A percentile compares a stretch with the other conserved stretches of the same genome.
Evolutionary conservation across 345 rosid genomes (phyloP).

Genomic region (Eucalyptus erythrocorys): DNA sequence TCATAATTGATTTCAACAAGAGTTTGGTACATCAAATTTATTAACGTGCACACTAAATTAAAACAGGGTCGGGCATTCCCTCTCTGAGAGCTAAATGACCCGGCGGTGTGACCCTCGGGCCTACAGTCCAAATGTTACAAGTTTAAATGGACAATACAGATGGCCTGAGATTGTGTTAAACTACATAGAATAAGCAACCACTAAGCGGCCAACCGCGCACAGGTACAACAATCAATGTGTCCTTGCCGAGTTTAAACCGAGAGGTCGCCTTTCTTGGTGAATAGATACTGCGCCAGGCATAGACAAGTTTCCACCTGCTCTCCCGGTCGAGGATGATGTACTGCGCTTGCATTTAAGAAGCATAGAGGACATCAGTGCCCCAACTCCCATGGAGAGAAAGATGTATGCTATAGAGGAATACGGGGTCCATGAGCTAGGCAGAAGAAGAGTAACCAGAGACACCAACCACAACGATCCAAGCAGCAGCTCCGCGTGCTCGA

Average conservation of each 20-base stretch:
- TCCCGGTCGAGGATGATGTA: background rate
- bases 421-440: background rate
- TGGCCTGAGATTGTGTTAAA: background rate
- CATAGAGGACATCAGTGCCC: background rate
- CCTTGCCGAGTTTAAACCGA: background rate
- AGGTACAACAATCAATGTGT: background rate
- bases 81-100: background rate
- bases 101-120: too few species aligned
- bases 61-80: background rate
- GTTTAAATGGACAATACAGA: background rate
- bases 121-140: background rate
- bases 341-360: background rate
- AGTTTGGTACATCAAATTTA: background rate
- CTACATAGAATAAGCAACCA: background rate
- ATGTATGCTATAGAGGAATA: background rate
- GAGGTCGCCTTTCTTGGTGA: background rate
- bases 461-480: background rate
- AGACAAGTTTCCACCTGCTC: background rate
- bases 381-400: background rate
- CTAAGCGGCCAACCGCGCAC: background rate
- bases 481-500: background rate
- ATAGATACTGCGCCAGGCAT: background rate
- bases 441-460: background rate
- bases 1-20: background rate
- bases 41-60: accelerated